phyloP scores from a whole-genome alignment of 139 green algal genomes.

The Chlamydomonas schloesseri region DNA sequence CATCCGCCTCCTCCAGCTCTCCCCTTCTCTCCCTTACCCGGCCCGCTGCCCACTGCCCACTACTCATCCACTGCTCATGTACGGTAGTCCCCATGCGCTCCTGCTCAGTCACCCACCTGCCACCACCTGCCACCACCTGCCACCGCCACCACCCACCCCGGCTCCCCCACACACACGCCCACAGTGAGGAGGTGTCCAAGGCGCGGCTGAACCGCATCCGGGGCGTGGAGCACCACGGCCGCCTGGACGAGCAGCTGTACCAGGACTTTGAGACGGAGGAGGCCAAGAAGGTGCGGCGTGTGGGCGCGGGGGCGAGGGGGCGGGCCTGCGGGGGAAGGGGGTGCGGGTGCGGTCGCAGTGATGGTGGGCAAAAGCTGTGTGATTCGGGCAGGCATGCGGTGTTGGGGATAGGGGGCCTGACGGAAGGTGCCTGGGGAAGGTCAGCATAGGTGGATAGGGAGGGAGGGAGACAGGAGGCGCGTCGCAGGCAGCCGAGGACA shows the following conservation, averaged over 20 bases:
- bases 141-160: not conserved
- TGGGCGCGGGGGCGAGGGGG: not conserved
- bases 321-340: not conserved
- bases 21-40: no score
- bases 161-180: no score
- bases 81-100: no score
- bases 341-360: not conserved
- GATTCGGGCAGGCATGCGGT: not conserved
- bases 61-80: no score
- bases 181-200: slow-evolving; percentile 87
- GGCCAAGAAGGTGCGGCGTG: slow-evolving; percentile 65
- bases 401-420: not conserved
- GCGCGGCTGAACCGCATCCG: slow-evolving; percentile 82
- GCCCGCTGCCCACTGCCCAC: no score
- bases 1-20: no score
- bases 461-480: no score
- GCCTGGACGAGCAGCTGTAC: slow-evolving; percentile 93
- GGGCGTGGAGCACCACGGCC: slow-evolving; percentile 82
- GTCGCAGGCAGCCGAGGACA: no score
- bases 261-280: slow-evolving; percentile 92
- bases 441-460: no score
- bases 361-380: not conserved
- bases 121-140: not conserved
- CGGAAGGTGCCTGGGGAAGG: no score
- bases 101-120: not conserved